Base-by-base conservation (phyloP, 805 yeast species). In the Soucietia sequanensis region DNA sequence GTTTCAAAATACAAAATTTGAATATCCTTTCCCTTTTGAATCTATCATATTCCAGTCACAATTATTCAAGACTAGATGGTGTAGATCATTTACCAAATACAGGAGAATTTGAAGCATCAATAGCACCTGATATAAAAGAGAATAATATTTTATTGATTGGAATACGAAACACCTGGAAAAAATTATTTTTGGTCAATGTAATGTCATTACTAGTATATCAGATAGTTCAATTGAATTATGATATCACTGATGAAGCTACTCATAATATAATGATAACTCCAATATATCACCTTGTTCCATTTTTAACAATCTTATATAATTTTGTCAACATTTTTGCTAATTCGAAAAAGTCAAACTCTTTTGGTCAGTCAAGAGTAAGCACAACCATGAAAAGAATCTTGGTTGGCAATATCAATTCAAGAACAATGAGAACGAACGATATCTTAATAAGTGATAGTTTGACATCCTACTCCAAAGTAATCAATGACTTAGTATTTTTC, bases 361-460 rank as follows among this genome's bases (percentile, higher is more conserved):
- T 64, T 55, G 69, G 76, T 2, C 66, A 60, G 37, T 41, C 44
- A 33, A 54, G 87, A 25, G 57, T 81, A 13, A 52, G 63, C 27
- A 50, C 69, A 14, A 75, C 86, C 0, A 43, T 80, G 25, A 62
- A 60, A 33, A 63, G 95, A 33, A 65, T 85, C 4, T 33, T 72
- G 4, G 33, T 52, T 2, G 95, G 95, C 2, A 67, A 70, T 2
- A 78, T 87, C 21, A 82, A 83, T 48, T 58, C 65, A 8, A 47
- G 58, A 11, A 71, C 72, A 11, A 60, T 75, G 55, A 66, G 95
- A 48, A 76, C 84, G 12, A 84, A 85, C 36, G 97, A 91, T 54
- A 84, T 91, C 24, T 59, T 93, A 30, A 56, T 90, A 10, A 78
- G 95, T 6, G 99, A 91, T 62, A 79, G 89, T 4, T 65, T 93